These are phyloP conservation scores for Hypholoma sublateritium DNA, from an alignment of 768 basidiomycete genomes.

Conservation along the genomic window DNA sequence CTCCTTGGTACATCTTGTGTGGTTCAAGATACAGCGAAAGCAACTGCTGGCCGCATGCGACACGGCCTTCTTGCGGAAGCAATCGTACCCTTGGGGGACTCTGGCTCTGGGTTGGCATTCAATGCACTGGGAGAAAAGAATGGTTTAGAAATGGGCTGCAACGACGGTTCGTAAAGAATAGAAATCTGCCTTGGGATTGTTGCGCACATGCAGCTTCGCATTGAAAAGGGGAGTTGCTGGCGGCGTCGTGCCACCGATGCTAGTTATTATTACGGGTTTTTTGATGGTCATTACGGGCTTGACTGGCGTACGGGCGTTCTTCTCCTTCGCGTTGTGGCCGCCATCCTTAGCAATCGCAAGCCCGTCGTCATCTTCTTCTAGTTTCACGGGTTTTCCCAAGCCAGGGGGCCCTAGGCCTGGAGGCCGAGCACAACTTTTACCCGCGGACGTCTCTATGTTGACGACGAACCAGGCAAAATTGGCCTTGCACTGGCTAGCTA, in stretches of 20 bases:
- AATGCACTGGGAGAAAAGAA: neutral
- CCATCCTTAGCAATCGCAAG: neutral
- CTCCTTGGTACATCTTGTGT: neutral
- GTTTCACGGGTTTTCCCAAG: neutral
- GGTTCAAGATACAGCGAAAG: neutral
- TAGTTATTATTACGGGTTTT: neutral
- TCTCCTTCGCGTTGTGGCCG: neutral
- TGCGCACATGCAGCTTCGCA: neutral
- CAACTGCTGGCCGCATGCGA: neutral
- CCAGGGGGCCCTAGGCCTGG: neutral
- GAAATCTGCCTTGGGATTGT: neutral
- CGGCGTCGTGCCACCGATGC: neutral
- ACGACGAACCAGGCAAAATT: neutral
- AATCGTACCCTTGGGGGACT: neutral
- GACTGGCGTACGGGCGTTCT: neutral
- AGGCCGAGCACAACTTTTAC: neutral
- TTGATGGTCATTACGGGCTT: neutral
- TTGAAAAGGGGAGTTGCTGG: neutral
- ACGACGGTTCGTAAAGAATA: neutral
- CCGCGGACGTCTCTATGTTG: neutral
- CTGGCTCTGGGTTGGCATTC: neutral
- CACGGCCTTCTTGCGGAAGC: neutral
- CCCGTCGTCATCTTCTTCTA: neutral
- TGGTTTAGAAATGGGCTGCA: neutral
- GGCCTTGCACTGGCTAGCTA: neutral